Evolutionary conservation across 2,329 filamentous ascomycete genomes (phyloP).

Genomic region (Magnaporthiopsis rhizophila): DNA sequence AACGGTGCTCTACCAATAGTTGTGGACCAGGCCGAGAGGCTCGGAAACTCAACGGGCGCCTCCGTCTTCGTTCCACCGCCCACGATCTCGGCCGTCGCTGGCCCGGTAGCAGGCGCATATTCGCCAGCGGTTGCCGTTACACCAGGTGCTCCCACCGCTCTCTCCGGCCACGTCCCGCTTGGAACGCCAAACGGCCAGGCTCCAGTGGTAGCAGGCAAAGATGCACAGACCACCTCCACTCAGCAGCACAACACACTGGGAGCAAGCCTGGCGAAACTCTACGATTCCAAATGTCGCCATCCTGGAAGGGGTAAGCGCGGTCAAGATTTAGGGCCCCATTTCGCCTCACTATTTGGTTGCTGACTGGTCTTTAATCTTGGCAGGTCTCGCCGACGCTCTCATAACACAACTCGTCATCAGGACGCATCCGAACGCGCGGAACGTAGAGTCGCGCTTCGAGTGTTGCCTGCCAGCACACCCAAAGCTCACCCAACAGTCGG

Average conservation of each 20-base stretch:
- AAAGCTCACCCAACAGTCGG: slow-evolving; percentile 60
- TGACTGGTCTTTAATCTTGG: background rate
- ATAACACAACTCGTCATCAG: slow-evolving; percentile 58
- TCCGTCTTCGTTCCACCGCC: background rate
- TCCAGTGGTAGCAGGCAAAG: slow-evolving; percentile 1
- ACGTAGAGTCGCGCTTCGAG: slow-evolving; percentile 51
- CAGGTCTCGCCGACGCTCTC: slow-evolving; percentile 53
- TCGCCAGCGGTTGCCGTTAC: background rate
- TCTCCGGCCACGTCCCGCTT: slow-evolving; percentile 14
- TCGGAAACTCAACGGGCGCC: background rate
- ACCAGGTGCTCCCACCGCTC: slow-evolving; percentile 2
- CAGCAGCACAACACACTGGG: slow-evolving; percentile 16
- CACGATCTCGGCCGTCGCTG: background rate
- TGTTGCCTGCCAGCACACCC: slow-evolving; percentile 58
- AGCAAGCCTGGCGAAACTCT: slow-evolving; percentile 23
- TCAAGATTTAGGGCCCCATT: background rate
- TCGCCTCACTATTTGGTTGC: background rate
- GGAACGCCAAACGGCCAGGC: slow-evolving; percentile 21
- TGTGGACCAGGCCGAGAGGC: background rate
- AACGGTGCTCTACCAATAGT: background rate
- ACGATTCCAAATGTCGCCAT: slow-evolving; percentile 26
- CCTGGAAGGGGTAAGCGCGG: slow-evolving; percentile 33
- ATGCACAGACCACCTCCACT: background rate
- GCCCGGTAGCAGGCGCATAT: background rate
- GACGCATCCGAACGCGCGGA: slow-evolving; percentile 56